Conservation (phyloP, 805 yeast species). For the Wickerhamiella shivajii region DNA sequence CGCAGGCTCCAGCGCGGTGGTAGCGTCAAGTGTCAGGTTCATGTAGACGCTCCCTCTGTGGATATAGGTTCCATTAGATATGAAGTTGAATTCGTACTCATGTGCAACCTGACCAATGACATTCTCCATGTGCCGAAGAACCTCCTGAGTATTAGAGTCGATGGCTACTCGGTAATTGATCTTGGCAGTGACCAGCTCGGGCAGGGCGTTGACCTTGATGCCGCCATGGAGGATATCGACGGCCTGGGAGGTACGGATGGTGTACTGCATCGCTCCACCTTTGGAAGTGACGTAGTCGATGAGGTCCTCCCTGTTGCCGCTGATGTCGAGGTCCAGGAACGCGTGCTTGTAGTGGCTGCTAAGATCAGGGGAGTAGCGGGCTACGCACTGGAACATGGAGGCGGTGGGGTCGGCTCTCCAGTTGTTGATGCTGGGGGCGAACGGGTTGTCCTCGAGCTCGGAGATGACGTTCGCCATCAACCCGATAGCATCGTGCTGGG, state of each 20-base stretch:
- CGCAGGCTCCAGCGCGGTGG: slow-evolving; percentile 33
- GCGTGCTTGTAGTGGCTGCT: slow-evolving; percentile 14
- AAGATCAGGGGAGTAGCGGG: slow-evolving; percentile 33
- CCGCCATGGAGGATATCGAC: slow-evolving; percentile 58
- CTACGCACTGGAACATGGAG: slow-evolving; percentile 43
- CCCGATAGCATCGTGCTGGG: slow-evolving; percentile 70
- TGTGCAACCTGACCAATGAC: slow-evolving; percentile 30
- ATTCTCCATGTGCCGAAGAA: slow-evolving; percentile 26
- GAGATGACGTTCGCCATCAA: slow-evolving; percentile 45
- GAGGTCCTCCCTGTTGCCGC: slow-evolving; percentile 3
- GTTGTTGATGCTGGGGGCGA: slow-evolving; percentile 12
- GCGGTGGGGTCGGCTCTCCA: slow-evolving; percentile 30
- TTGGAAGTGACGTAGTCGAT: slow-evolving; percentile 1
- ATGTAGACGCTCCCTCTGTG: neutral
- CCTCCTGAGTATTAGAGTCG: slow-evolving; percentile 35
- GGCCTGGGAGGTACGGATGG: slow-evolving; percentile 52
- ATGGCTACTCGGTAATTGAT: slow-evolving; percentile 53
- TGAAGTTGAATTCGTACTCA: slow-evolving; percentile 32
- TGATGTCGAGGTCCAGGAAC: slow-evolving; percentile 5
- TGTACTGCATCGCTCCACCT: slow-evolving; percentile 22
- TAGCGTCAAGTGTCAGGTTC: slow-evolving; percentile 16
- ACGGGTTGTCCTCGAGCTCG: slow-evolving; percentile 43
- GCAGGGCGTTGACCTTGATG: slow-evolving; percentile 60
- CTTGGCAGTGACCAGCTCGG: slow-evolving; percentile 41
- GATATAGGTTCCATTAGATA: slow-evolving; percentile 17